These are phyloP conservation scores for Aspergillus bertholletiae DNA, from an alignment of 495 filamentous ascomycete species.

Conservation along the genomic window DNA sequence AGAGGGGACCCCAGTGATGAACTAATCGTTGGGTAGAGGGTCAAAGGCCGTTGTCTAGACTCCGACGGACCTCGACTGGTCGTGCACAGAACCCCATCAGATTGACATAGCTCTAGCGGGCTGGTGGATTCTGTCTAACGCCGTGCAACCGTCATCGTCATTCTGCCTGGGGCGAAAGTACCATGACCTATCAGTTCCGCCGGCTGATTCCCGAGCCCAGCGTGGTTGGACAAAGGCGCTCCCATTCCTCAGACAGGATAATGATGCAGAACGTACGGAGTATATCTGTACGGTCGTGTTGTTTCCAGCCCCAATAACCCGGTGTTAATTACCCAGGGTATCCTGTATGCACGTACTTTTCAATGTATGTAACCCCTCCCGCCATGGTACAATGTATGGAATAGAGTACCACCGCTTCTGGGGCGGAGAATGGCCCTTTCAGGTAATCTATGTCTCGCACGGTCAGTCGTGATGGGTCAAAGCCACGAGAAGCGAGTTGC, in stretches of 20 bases:
- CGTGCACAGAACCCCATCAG: slow-evolving; percentile 12
- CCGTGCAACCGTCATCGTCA: slow-evolving; percentile 8
- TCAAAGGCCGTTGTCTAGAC: slow-evolving; percentile 18
- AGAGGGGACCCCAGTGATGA: background rate
- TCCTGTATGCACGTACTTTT: background rate
- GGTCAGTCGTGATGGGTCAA: no score
- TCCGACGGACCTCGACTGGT: slow-evolving; percentile 26
- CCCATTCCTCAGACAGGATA: background rate
- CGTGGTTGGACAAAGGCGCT: background rate
- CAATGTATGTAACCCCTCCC: background rate
- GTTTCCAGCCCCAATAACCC: background rate
- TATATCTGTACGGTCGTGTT: background rate
- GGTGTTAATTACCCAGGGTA: background rate
- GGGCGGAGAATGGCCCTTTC: no score
- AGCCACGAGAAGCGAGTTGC: no score
- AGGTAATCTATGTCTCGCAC: no score
- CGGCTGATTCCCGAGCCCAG: background rate
- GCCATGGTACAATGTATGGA: background rate
- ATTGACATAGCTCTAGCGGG: slow-evolving; percentile 9
- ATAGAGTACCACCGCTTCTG: no score
- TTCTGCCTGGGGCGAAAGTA: slow-evolving; percentile 9
- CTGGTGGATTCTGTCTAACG: slow-evolving; percentile 5
- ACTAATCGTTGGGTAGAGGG: background rate
- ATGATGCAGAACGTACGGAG: background rate
- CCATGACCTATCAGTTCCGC: slow-evolving; percentile 14